Evolutionary conservation across 1,284 basidiomycete genomes (phyloP), one percentile per base, ranked within the genome.

Genomic region (Ustilago cynodontis): DNA sequence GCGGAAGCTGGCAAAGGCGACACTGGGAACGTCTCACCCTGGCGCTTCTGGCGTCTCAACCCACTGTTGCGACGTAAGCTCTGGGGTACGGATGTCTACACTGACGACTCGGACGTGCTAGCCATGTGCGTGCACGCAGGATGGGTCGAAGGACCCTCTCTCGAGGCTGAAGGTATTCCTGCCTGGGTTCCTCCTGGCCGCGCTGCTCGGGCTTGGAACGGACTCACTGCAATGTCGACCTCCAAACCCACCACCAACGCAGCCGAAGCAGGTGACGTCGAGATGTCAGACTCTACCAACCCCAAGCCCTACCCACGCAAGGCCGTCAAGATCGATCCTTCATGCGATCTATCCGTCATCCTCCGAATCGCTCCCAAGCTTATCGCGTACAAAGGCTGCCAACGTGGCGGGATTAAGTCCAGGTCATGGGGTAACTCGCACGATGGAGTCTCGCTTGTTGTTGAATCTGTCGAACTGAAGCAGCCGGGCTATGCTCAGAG

Each of bases 41-140:
- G 77, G 77, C 41, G 57, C 13, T 85, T 86, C 62, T 85, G 84
- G 83, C 59, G 64, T 22, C 68, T 80, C 31, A 73, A 68, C 9
- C 71, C 78, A 22, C 67, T 85, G 1, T 59, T 74, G 20, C 71
- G 73, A 20, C 81, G 88, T 37, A 84, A 87, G 45, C 80, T 89
- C 33, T 90, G 89, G 89, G 89, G 89, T 7, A 89, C 89, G 3
- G 89, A 90, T 60, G 88, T 90, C 41, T 90, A 89, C 78, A 90
- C 89, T n/a, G 89, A 90, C 80, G 89, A 90, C 78, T 89, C 89
- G 28, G 89, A 89, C 77, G 84, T 89, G 6, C 84, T 89, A 1
- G 87, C 87, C 16, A 86, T 89, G 55, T 87, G 88, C 33, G 80
- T 89, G 5, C 89, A 90, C 78, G 87, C 88, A 0, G 89, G 89